These are phyloP conservation scores for Corymbia calophylla DNA, from an alignment of 441 rosid species.

Conservation along the genomic window DNA sequence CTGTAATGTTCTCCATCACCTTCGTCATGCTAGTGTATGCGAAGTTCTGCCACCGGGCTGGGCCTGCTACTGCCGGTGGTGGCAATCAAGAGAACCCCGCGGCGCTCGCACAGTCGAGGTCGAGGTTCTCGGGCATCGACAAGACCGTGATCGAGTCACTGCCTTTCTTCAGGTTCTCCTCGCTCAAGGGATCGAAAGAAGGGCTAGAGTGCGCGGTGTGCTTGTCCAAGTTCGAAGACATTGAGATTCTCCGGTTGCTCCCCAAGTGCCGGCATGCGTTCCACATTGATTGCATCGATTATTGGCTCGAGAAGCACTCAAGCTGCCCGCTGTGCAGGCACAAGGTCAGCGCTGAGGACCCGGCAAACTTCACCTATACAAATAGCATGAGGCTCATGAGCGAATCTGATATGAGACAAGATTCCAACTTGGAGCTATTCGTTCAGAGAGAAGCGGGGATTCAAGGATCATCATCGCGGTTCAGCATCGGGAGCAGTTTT, in stretches of 20 bases:
- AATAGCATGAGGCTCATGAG: slow-evolving; percentile 47
- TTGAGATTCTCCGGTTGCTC: slow-evolving; percentile 40
- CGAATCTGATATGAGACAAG: slow-evolving; percentile 37
- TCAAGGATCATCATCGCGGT: slow-evolving; percentile 46
- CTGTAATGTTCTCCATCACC: slow-evolving; percentile 52
- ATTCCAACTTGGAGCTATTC: slow-evolving; percentile 53
- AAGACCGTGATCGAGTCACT: slow-evolving; percentile 48
- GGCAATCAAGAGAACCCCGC: slow-evolving; percentile 6
- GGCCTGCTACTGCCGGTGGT: background rate
- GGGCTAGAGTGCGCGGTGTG: slow-evolving; percentile 67
- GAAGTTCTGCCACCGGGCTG: slow-evolving; percentile 48
- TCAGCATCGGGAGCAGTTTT: slow-evolving; percentile 71
- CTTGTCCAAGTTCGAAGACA: slow-evolving; percentile 45
- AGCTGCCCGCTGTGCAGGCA: slow-evolving; percentile 62
- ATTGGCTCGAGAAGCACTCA: slow-evolving; percentile 59
- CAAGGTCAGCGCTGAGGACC: slow-evolving; percentile 42
- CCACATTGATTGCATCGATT: slow-evolving; percentile 54
- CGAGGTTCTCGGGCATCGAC: slow-evolving; percentile 65
- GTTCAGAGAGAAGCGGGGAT: slow-evolving; percentile 57
- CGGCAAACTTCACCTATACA: slow-evolving; percentile 29
- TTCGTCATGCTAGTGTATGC: slow-evolving; percentile 54
- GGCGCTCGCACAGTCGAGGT: slow-evolving; percentile 19
- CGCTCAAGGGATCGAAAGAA: slow-evolving; percentile 45
- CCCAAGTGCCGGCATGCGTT: slow-evolving; percentile 62
- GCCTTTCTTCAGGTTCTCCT: slow-evolving; percentile 54